These are phyloP conservation scores for Opeltia flavorubescens DNA, from an alignment of 495 filamentous ascomycete genomes.

Conservation along the genomic window DNA sequence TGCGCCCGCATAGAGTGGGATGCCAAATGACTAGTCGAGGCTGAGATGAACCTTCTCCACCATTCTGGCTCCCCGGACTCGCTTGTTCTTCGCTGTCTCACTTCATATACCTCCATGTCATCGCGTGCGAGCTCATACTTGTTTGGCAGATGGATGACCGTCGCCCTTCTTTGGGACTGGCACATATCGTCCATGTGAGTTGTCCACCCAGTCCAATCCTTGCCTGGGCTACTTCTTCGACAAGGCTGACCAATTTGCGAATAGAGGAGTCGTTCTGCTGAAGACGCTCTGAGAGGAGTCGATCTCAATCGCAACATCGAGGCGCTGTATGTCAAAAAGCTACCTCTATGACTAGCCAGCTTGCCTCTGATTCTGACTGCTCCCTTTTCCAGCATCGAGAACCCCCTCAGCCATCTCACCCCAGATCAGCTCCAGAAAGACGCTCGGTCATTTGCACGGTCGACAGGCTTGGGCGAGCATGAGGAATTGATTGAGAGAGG, in stretches of 20 bases:
- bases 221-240: not conserved
- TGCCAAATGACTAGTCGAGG: too few relatives aligned
- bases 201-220: too few relatives aligned
- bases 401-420: conserved; percentile 45
- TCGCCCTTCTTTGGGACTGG: not conserved
- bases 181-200: not conserved
- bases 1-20: too few relatives aligned
- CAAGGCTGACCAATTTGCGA: conserved; percentile 1
- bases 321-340: conserved; percentile 8
- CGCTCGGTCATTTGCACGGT: conserved; percentile 44
- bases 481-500: conserved; percentile 47
- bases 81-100: too few relatives aligned
- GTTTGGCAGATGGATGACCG: not conserved
- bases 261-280: conserved; percentile 9
- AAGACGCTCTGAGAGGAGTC: conserved; percentile 8
- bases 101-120: too few relatives aligned
- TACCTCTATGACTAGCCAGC: not conserved
- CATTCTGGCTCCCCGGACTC: too few relatives aligned
- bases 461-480: conserved; percentile 40
- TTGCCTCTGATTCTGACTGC: not conserved
- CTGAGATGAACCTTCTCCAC: too few relatives aligned
- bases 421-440: conserved; percentile 38
- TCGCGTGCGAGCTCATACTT: too few relatives aligned
- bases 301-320: conserved; percentile 15
- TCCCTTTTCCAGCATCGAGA: conserved; percentile 26